Evolutionary conservation across 306 rosid species (phyloP).

Genomic region (Carpinus viminea): DNA sequence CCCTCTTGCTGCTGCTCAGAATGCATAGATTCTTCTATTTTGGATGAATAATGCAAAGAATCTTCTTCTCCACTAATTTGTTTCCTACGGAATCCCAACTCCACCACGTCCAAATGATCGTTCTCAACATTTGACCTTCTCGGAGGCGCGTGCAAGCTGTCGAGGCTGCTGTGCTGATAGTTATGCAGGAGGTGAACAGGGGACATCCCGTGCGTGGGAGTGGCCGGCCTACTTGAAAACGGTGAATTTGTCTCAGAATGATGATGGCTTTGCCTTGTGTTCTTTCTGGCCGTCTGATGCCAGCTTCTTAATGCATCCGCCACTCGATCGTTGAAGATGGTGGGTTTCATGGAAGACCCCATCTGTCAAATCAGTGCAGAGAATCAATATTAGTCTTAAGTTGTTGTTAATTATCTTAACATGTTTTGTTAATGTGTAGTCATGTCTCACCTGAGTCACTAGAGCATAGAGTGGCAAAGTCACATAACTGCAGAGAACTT

Average conservation of each 20-base stretch:
- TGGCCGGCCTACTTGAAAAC: conserved; percentile 56
- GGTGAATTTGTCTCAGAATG: conserved; percentile 49
- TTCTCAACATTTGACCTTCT: conserved; percentile 32
- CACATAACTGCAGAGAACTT: conserved; percentile 77
- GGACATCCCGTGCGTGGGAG: conserved; percentile 61
- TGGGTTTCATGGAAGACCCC: conserved; percentile 73
- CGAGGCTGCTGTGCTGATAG: conserved; percentile 26
- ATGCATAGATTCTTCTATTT: too few species aligned
- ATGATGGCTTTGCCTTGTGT: conserved; percentile 30
- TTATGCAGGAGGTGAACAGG: conserved; percentile 62
- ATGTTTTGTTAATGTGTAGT: background rate
- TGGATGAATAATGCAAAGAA: background rate
- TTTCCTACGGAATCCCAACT: conserved; percentile 25
- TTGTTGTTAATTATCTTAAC: background rate
- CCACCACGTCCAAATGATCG: conserved; percentile 39
- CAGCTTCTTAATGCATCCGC: conserved; percentile 54
- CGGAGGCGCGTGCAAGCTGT: conserved; percentile 39
- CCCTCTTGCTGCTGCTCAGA: conserved; percentile 3
- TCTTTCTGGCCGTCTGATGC: conserved; percentile 56
- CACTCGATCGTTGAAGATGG: conserved; percentile 58
- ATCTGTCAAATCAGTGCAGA: conserved; percentile 39
- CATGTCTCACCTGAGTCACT: conserved; percentile 73
- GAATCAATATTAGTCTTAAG: background rate
- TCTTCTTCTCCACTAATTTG: conserved; percentile 6
- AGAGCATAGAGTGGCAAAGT: conserved; percentile 91